Conservation (phyloP, 345 rosid species). For the Rhodamnia rubescens region DNA sequence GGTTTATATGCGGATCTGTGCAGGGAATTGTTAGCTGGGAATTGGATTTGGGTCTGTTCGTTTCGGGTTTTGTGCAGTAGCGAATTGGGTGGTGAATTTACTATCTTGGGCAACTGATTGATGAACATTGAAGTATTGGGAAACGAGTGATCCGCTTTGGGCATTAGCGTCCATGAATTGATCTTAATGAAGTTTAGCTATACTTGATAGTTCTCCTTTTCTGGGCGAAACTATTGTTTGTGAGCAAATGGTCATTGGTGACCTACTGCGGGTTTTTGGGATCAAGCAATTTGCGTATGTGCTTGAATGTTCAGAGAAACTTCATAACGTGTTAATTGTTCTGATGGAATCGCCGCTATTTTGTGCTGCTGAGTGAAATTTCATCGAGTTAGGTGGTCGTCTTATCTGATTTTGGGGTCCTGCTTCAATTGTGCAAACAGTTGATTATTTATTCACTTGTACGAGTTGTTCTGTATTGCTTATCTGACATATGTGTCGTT, state of each 20-base stretch:
- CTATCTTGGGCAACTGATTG: not conserved
- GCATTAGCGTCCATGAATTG: not conserved
- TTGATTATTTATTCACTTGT: not conserved
- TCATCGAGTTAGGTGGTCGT: not conserved
- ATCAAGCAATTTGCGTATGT: not conserved
- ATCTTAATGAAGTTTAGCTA: not conserved
- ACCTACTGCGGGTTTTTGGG: not conserved
- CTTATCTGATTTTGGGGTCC: not conserved
- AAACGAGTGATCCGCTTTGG: fast-evolving
- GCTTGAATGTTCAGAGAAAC: not conserved
- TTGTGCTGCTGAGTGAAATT: not conserved
- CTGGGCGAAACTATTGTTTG: not conserved
- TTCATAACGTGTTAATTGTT: not conserved
- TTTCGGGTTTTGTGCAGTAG: not conserved
- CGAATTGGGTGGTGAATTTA: not conserved
- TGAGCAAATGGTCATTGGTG: not conserved
- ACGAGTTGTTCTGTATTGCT: not conserved
- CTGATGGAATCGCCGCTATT: not conserved
- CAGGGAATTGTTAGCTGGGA: fast-evolving
- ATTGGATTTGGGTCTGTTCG: not conserved
- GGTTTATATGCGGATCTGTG: not conserved
- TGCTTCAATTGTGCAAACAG: not conserved
- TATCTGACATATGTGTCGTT: not conserved
- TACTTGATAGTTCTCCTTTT: not conserved
- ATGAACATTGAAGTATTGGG: not conserved